A percentile compares a stretch with the other conserved stretches of the same genome.
Conservation (phyloP, 2,329 filamentous ascomycete species). For the Escovopsis sp. region DNA sequence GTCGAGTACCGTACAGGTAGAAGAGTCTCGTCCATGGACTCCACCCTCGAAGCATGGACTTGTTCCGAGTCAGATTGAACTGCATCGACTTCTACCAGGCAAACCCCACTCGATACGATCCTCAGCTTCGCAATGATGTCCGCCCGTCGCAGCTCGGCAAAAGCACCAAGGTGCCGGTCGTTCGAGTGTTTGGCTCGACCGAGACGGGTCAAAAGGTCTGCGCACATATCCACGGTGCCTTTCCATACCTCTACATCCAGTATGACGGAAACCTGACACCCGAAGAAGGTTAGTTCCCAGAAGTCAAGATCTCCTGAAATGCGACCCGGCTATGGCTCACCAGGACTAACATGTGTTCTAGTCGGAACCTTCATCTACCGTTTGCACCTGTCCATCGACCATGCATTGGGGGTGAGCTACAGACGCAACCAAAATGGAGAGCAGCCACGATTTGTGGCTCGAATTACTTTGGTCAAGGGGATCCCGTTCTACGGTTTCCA, state of each 20-base stretch:
- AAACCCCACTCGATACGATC: constrained; percentile 65
- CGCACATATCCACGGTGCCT: constrained; percentile 86
- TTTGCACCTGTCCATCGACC: constrained; percentile 78
- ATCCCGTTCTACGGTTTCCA: constrained; percentile 93
- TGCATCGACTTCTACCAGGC: constrained; percentile 93
- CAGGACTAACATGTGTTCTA: constrained; percentile 14
- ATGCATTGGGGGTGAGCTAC: constrained; percentile 76
- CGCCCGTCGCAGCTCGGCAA: constrained; percentile 43
- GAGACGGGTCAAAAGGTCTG: constrained; percentile 94
- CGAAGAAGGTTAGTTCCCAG: constrained; percentile 44
- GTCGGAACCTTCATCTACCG: constrained; percentile 63
- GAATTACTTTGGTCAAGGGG: constrained; percentile 84
- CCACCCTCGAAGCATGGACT: constrained; percentile 30
- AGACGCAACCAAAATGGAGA: constrained; percentile 58
- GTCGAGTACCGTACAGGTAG: no score
- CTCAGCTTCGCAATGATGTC: constrained; percentile 54
- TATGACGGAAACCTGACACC: constrained; percentile 56
- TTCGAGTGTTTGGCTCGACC: constrained; percentile 83
- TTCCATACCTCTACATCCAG: constrained; percentile 89
- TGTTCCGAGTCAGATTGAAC: constrained; percentile 83
- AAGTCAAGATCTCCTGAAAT: no score
- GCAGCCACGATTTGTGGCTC: constrained; percentile 61
- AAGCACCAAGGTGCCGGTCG: constrained; percentile 64
- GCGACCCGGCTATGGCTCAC: no score
- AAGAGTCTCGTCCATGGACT: no score